phyloP scores from a whole-genome alignment of 2,329 filamentous ascomycete genomes.

The Alternaria incomplexa region DNA sequence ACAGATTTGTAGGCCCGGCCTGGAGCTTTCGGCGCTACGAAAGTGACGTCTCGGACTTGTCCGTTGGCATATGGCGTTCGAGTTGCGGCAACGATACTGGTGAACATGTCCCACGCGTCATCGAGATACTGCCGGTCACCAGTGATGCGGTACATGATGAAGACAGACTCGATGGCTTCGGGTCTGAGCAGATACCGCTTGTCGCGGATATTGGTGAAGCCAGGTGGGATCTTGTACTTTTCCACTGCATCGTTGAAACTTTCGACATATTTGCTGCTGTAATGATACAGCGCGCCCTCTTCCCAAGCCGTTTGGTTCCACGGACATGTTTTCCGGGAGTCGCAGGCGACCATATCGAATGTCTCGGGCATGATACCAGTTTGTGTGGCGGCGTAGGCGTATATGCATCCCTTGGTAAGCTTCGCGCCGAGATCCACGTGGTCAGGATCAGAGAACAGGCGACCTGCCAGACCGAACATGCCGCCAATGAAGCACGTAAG shows the following conservation, averaged over 20 bases:
- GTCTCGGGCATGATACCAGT: constrained; percentile 67
- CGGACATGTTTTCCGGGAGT: constrained; percentile 47
- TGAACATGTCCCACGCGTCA: constrained; percentile 57
- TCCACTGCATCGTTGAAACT: constrained; percentile 20
- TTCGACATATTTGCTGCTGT: constrained; percentile 19
- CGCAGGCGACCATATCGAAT: constrained; percentile 60
- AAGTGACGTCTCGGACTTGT: constrained; percentile 52
- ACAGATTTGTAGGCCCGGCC: constrained; percentile 1
- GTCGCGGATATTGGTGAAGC: constrained; percentile 51
- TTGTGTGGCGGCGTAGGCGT: constrained; percentile 62
- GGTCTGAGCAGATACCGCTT: constrained; percentile 56
- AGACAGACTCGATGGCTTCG: constrained; percentile 66
- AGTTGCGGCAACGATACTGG: constrained; percentile 48
- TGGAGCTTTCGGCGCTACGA: constrained; percentile 8
- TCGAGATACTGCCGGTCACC: constrained; percentile 56
- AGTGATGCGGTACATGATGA: constrained; percentile 65
- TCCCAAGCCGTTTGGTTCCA: constrained; percentile 63
- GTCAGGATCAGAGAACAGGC: constrained; percentile 58
- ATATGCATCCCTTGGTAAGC: constrained; percentile 67
- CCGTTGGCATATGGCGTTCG: constrained; percentile 52
- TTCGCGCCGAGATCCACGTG: constrained; percentile 64
- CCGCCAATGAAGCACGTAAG: constrained; percentile 67
- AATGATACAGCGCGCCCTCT: constrained; percentile 41
- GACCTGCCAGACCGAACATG: constrained; percentile 66
- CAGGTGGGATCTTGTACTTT: constrained; percentile 41